Conservation (phyloP, 2,329 filamentous ascomycete genomes). For the Hypocreales sp. region DNA sequence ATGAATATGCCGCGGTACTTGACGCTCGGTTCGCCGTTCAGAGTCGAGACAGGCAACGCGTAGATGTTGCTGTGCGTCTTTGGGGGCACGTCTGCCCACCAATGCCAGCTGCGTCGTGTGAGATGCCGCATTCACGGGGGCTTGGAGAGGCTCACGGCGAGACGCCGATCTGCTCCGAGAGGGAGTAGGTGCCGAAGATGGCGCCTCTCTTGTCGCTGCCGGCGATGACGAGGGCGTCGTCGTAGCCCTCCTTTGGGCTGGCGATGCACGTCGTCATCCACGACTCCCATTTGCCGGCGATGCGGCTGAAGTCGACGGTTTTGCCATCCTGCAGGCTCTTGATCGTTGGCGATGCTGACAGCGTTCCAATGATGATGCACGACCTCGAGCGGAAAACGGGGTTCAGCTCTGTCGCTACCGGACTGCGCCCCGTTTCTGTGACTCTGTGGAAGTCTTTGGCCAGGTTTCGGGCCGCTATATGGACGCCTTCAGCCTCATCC, state of each 20-base stretch:
- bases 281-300: slow-evolving; percentile 37
- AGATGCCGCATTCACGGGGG: neutral
- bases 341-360: slow-evolving; percentile 8
- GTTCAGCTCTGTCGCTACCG: slow-evolving; percentile 2
- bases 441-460: slow-evolving; percentile 13
- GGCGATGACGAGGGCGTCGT: slow-evolving; percentile 36
- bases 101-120: slow-evolving; percentile 29
- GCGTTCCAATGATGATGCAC: slow-evolving; percentile 10
- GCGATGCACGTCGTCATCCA: slow-evolving; percentile 32
- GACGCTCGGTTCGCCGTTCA: slow-evolving; percentile 32
- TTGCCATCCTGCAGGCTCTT: slow-evolving; percentile 4
- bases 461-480: slow-evolving; percentile 17
- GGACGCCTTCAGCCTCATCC: slow-evolving; percentile 15
- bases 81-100: slow-evolving; percentile 41
- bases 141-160: slow-evolving; percentile 22
- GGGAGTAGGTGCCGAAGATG: slow-evolving; percentile 43
- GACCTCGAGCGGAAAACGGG: slow-evolving; percentile 1
- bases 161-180: slow-evolving; percentile 46
- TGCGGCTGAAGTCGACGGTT: slow-evolving; percentile 8
- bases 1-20: slow-evolving; percentile 47
- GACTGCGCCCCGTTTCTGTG: slow-evolving; percentile 5
- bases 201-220: slow-evolving; percentile 44
- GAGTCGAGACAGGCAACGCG: slow-evolving; percentile 19
- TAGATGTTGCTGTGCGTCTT: slow-evolving; percentile 30
- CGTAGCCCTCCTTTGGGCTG: slow-evolving; percentile 24